A percentile compares a stretch with the other conserved stretches of the same genome.
phyloP scores from a whole-genome alignment of 345 rosid genomes.

The Brassica cretica region DNA sequence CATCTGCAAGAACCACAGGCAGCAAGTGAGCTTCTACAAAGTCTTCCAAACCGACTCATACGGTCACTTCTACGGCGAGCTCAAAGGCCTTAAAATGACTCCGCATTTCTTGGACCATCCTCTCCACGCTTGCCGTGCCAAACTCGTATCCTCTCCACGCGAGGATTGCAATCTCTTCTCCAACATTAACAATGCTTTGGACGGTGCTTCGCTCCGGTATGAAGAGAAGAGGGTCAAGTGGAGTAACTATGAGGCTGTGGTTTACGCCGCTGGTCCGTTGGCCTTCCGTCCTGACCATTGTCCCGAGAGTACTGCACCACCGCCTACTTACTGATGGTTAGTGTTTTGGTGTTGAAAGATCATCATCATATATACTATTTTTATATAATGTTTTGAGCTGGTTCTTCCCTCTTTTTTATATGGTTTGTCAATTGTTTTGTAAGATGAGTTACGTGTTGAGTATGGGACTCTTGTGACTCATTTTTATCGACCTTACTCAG shows the following conservation, averaged over 20 bases:
- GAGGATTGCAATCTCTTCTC: slow-evolving; percentile 66
- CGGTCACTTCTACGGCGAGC: slow-evolving; percentile 77
- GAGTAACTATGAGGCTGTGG: slow-evolving; percentile 48
- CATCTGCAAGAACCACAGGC: slow-evolving; percentile 60
- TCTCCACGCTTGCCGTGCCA: slow-evolving; percentile 73
- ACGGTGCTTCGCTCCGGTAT: slow-evolving; percentile 62
- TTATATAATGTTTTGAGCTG: neutral
- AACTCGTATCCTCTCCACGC: slow-evolving; percentile 70
- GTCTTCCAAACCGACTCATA: slow-evolving; percentile 53
- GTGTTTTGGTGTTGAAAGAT: slow-evolving; percentile 10
- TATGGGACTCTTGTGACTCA: slow-evolving; percentile 15
- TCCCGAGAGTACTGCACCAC: slow-evolving; percentile 42
- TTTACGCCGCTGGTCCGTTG: slow-evolving; percentile 82
- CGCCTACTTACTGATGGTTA: slow-evolving; percentile 36
- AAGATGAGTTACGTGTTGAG: slow-evolving; percentile 24
- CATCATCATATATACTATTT: neutral
- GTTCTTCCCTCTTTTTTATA: neutral
- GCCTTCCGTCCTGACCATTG: slow-evolving; percentile 81
- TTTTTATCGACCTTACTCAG: slow-evolving; percentile 22
- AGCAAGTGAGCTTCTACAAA: slow-evolving; percentile 64
- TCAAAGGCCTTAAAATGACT: slow-evolving; percentile 54
- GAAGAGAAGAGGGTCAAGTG: slow-evolving; percentile 56
- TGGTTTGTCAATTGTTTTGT: slow-evolving; percentile 29
- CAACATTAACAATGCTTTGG: slow-evolving; percentile 66
- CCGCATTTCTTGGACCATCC: slow-evolving; percentile 67